These are phyloP conservation scores for Chalciporus sp. DNA, from an alignment of 1,284 basidiomycete species.

Conservation along the genomic window DNA sequence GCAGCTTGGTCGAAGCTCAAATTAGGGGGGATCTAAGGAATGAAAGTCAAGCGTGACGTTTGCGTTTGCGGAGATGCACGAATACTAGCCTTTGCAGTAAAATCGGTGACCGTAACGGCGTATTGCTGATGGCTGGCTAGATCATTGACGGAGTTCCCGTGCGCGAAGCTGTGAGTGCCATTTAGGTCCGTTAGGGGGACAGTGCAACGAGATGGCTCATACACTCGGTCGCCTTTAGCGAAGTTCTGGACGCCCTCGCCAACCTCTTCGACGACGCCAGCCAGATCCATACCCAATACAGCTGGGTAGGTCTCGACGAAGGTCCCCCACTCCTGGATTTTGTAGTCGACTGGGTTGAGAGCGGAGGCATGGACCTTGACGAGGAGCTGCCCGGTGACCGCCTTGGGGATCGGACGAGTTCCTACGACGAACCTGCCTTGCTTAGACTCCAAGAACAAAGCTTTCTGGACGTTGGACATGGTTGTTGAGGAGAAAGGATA, in stretches of 20 bases:
- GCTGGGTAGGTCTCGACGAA: constrained; percentile 35
- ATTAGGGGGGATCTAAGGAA: constrained; percentile 26
- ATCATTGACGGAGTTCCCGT: constrained; percentile 27
- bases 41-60: constrained; percentile 7
- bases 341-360: constrained; percentile 55
- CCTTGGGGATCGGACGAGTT: constrained; percentile 36
- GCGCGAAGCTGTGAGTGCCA: constrained; percentile 15
- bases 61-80: neutral
- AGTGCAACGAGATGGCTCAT: neutral
- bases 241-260: constrained; percentile 39
- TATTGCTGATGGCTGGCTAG: constrained; percentile 37
- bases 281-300: constrained; percentile 48
- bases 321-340: constrained; percentile 31
- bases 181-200: neutral
- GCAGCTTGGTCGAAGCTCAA: constrained; percentile 36
- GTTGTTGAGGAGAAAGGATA: constrained; percentile 4
- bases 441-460: constrained; percentile 26
- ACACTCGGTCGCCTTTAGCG: constrained; percentile 46
- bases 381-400: constrained; percentile 44
- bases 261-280: constrained; percentile 46
- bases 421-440: constrained; percentile 25
- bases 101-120: constrained; percentile 23
- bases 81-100: constrained; percentile 34
- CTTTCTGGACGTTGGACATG: constrained; percentile 32
- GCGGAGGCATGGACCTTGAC: constrained; percentile 44